Base-by-base conservation (phyloP, 192 early-diverging fungal species). In the Linnemannia exigua region DNA sequence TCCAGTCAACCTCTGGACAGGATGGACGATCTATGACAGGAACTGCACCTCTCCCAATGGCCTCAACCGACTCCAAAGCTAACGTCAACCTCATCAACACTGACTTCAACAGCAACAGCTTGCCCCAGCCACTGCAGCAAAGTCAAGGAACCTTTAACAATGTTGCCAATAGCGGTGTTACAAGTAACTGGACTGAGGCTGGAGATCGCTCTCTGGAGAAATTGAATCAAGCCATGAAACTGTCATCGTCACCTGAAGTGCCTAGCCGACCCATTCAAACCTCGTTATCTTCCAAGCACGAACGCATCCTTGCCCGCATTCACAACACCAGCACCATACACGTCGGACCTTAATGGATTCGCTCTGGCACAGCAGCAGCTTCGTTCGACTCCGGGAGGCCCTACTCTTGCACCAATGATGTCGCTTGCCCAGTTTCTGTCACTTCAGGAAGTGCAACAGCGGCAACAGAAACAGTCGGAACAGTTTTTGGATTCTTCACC, bases 381-480 rank as follows among this genome's bases (percentile, higher is more conserved):
- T 14, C 8, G 66, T 19, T 25, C 72, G 2, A 15, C 38, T 2
- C 38, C 67, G 71, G 74, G 51, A 46, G 41, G 33, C 36, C 31
- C 41, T 1, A 48, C 44, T 14, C 44, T 35, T 16, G 61, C 31
- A 3, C 78, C 77, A 37, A 52, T 67, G 14, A 31, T 86, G 58
- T 80, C 83, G 8, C 2, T 86, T 11, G 78, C 83, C 28, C 83
- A 86, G 31, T 50, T 79, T 37, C 31, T 86, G 2, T 35, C 70
- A 4, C 67, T 76, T 9, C 83, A 85, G 44, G 77, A 79, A 54
- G 72, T 75, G 31, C 83, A 79, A 35, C 83, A 79, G 20, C 67
- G 75, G 35, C 81, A 77, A 58, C 74, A 82, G 37, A 67, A 70
- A 14, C 80, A 76, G 54, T 36, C 25, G 9, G 15, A 25, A n/a